These are phyloP conservation scores for Entomortierella chlamydospora DNA, from an alignment of 192 early-diverging fungal species.

Conservation along the genomic window DNA sequence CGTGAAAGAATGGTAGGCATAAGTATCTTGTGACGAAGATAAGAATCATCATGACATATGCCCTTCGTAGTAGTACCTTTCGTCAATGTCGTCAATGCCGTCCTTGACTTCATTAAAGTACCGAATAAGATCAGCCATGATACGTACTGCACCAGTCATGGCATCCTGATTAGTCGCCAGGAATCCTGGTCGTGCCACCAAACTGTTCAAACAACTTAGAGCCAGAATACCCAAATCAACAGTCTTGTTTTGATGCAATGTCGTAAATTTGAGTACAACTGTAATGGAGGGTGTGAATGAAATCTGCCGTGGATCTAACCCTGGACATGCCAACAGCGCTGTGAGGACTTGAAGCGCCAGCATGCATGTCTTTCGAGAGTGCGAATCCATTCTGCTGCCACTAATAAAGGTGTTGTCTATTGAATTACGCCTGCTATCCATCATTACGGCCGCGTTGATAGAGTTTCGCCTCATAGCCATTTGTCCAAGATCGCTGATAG, in stretches of 20 bases:
- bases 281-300: conserved; percentile 35
- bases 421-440: conserved; percentile 35
- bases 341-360: conserved; percentile 38
- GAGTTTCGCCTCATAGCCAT: conserved; percentile 47
- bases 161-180: conserved; percentile 43
- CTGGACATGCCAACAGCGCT: conserved; percentile 32
- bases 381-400: conserved; percentile 43
- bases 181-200: conserved; percentile 49
- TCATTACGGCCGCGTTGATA: conserved; percentile 30
- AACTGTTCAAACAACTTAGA: conserved; percentile 39
- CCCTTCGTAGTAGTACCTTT: too few species aligned
- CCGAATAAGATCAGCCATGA: conserved; percentile 42
- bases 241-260: conserved; percentile 47
- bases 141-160: conserved; percentile 34
- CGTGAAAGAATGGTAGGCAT: background rate
- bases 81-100: conserved; percentile 52
- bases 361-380: conserved; percentile 46
- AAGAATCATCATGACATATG: too few species aligned
- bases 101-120: conserved; percentile 53
- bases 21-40: too few species aligned
- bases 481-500: conserved; percentile 44
- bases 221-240: conserved; percentile 48
- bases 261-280: conserved; percentile 38
- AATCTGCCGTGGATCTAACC: conserved; percentile 28
- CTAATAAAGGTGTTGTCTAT: conserved; percentile 44